Evolutionary conservation across 805 yeast species (phyloP), one percentile per base, ranked within the genome.

Genomic region (Metschnikowia hibisci): DNA sequence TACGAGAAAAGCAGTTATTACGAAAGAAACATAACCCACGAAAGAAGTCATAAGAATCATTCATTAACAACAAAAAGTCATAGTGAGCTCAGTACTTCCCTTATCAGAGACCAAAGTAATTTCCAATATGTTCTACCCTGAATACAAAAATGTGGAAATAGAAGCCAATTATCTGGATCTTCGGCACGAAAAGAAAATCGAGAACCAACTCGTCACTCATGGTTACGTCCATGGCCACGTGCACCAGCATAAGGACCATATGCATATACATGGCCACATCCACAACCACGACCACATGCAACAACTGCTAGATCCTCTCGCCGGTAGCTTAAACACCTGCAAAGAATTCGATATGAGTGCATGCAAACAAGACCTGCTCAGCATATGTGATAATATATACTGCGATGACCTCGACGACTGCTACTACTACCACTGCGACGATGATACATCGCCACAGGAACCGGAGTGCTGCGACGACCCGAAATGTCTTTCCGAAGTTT

Each of bases 161-260:
- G 39, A 26, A 32, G 32, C 39, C 39, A 35, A 26, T 14, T 35
- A 35, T 32, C 39, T 35, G 39, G 39, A 35, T n/a, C 25, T 35
- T 26, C 39, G 39, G 15, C n/a, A 35, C 30, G 31, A 16, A 14
- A 35, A 28, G 20, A 23, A 35, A 12, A n/a, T 10, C 25, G 27
- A 6, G 25, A 46, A 45, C 34, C 46, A 46, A 32, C 45, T 55
- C 8, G 43, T 56, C 34, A 61, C 68, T 22, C 78, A 75, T 45
- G 84, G 84, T 15, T 67, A 76, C n/a, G 80, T 80, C 13, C 86
- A 80, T 60, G 86, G 86, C 3, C 86, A 80, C 52, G 78, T 80
- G 15, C 85, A 80, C 60, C 78, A 76, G 52, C 81, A 77, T 55
- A 69, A 73, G 44, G 79, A 77, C 53, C 74, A 80, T 54, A 78